These are phyloP conservation scores for Verticillium albo-atrum DNA, from an alignment of 2,329 filamentous ascomycete species.

Conservation along the genomic window DNA sequence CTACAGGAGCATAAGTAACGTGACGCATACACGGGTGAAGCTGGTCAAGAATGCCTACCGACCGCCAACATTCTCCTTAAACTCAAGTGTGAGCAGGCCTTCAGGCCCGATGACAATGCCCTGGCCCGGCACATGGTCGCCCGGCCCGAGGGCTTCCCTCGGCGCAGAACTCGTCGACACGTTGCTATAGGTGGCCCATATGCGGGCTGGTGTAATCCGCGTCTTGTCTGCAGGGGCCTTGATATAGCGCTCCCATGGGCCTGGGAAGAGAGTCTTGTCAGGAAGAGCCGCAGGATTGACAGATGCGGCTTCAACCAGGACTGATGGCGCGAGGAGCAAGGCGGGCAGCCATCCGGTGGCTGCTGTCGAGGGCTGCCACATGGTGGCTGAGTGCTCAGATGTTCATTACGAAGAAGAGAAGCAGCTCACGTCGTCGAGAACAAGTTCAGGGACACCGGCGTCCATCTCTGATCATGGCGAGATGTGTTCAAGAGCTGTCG, in stretches of 20 bases:
- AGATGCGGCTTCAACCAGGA: neutral
- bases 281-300: conserved; percentile 21
- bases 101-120: conserved; percentile 23
- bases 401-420: neutral
- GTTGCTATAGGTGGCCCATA: conserved; percentile 28
- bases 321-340: neutral
- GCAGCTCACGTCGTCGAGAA: neutral
- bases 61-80: conserved; percentile 34
- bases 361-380: neutral
- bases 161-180: conserved; percentile 16
- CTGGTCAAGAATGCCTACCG: conserved; percentile 19
- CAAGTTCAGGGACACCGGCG: neutral
- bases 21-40: too few relatives aligned
- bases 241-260: conserved; percentile 33
- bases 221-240: conserved; percentile 29
- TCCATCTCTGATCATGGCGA: neutral
- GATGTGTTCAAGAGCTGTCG: neutral
- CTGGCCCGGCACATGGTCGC: conserved; percentile 4
- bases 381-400: neutral
- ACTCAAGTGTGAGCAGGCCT: conserved; percentile 31
- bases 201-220: conserved; percentile 24
- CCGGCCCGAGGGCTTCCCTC: conserved; percentile 6
- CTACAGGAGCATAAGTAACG: conserved; percentile 11
- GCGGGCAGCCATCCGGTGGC: neutral
- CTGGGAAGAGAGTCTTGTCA: conserved; percentile 26